phyloP scores from a whole-genome alignment of 108 stramenopile genomes.

The Schizochytrium sp. region DNA sequence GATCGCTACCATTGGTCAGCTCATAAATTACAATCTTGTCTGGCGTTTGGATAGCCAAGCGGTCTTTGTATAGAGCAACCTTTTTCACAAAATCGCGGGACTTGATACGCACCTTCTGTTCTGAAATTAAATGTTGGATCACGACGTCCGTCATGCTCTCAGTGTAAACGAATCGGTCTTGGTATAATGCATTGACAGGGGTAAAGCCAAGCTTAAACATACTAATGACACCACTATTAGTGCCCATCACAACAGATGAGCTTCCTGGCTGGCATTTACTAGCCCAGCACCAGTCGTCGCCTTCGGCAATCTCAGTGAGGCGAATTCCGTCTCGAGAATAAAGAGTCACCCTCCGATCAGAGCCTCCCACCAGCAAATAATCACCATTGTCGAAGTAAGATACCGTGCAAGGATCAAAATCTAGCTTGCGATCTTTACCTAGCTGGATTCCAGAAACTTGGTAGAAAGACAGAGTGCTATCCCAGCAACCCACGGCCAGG shows the following conservation, averaged over 20 bases:
- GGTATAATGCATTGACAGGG: conserved; percentile 72
- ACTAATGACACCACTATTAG: conserved; percentile 69
- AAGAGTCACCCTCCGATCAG: conserved; percentile 71
- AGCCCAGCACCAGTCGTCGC: conserved; percentile 78
- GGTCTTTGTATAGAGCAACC: conserved; percentile 72
- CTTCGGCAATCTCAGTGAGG: conserved; percentile 44
- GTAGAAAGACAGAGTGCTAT: conserved; percentile 77
- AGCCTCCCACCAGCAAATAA: conserved; percentile 75
- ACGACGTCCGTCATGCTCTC: conserved; percentile 81
- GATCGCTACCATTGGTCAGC: conserved; percentile 65
- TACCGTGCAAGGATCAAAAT: conserved; percentile 74
- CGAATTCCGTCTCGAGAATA: conserved; percentile 77
- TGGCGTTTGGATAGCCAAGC: conserved; percentile 78
- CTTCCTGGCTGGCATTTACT: conserved; percentile 65
- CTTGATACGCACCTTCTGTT: conserved; percentile 79
- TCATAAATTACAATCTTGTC: conserved; percentile 72
- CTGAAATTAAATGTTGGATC: conserved; percentile 77
- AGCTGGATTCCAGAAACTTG: conserved; percentile 69
- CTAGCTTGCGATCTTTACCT: conserved; percentile 68
- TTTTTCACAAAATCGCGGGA: conserved; percentile 77
- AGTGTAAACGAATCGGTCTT: conserved; percentile 77
- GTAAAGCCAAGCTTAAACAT: conserved; percentile 69
- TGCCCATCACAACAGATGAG: conserved; percentile 69
- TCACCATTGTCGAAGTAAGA: conserved; percentile 69
- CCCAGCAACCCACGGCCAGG: conserved; percentile 80